A percentile compares a stretch with the other conserved stretches of the same genome.
Conservation (phyloP, 1,284 basidiomycete genomes). For the Gymnopus androsaceus region DNA sequence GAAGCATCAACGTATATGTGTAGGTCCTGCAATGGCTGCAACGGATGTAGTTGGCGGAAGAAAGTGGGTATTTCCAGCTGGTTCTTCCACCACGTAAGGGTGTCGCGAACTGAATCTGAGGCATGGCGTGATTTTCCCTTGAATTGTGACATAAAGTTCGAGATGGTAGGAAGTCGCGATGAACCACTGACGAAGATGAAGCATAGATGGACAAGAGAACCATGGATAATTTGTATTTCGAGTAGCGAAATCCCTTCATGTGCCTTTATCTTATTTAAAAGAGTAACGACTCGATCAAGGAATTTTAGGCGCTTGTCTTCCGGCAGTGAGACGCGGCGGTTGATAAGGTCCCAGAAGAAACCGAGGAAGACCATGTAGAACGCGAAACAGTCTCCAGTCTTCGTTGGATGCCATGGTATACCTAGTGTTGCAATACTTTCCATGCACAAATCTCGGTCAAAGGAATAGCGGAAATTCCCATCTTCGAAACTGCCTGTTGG, state of each 20-base stretch:
- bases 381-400: slow-evolving; percentile 13
- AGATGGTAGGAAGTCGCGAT: neutral
- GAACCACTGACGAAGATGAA: slow-evolving; percentile 20
- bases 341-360: slow-evolving; percentile 22
- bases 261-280: slow-evolving; percentile 4
- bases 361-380: slow-evolving; percentile 18
- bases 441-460: slow-evolving; percentile 23
- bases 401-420: slow-evolving; percentile 9
- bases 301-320: slow-evolving; percentile 23
- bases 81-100: slow-evolving; percentile 34
- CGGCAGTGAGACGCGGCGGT: slow-evolving; percentile 16
- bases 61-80: slow-evolving; percentile 13
- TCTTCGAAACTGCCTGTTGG: slow-evolving; percentile 20
- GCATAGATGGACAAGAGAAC: slow-evolving; percentile 17
- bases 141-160: slow-evolving; percentile 20
- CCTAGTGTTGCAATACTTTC: slow-evolving; percentile 24
- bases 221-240: slow-evolving; percentile 23
- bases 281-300: slow-evolving; percentile 5
- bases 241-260: slow-evolving; percentile 1
- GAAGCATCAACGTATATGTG: slow-evolving; percentile 34
- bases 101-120: neutral
- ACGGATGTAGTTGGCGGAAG: slow-evolving; percentile 19
- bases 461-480: slow-evolving; percentile 21
- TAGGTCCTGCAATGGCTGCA: slow-evolving; percentile 21
- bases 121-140: too few species aligned